Conservation (phyloP, 2,329 filamentous ascomycete species). For the Colletotrichum sp. region DNA sequence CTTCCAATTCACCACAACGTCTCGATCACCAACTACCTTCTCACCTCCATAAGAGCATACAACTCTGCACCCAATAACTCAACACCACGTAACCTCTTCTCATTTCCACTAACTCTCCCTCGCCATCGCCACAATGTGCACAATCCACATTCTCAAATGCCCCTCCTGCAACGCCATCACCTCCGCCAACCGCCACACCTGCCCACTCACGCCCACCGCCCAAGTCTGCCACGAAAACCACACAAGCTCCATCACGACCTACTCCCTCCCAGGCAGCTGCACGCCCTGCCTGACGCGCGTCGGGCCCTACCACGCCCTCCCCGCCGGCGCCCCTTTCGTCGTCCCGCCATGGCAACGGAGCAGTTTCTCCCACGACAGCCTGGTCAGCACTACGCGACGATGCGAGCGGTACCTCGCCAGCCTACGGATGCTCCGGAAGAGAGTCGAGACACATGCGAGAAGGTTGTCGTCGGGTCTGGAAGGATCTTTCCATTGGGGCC, state of each 20-base stretch:
- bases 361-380: neutral
- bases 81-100: neutral
- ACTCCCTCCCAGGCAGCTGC: neutral
- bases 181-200: neutral
- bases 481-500: neutral
- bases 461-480: neutral
- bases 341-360: neutral
- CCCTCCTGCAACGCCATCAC: neutral
- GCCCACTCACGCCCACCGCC: neutral
- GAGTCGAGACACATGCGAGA: neutral
- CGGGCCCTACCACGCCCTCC: neutral
- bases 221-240: neutral
- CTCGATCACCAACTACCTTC: rapidly evolving
- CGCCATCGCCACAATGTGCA: neutral
- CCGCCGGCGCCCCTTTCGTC: neutral
- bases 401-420: neutral
- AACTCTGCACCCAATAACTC: neutral
- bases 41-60: neutral
- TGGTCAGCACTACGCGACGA: neutral
- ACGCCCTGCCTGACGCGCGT: neutral
- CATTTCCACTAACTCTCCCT: neutral
- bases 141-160: neutral
- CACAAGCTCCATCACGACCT: neutral
- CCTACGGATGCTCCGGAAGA: neutral
- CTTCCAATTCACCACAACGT: neutral